Base-by-base conservation (phyloP, 306 rosid genomes). In the Elaeagnus macrophylla region DNA sequence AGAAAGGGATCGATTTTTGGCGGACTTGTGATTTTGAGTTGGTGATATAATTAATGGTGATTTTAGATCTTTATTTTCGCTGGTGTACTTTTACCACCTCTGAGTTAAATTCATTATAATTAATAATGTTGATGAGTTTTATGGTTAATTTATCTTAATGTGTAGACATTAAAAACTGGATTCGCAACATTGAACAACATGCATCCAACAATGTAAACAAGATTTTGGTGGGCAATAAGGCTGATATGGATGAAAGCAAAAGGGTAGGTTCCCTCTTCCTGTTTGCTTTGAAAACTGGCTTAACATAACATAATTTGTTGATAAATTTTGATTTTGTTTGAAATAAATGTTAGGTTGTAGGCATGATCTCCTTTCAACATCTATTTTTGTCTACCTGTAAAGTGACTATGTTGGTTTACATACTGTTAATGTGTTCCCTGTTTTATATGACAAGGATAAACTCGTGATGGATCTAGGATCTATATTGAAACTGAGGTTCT, bases 111-210 rank as follows among this genome's bases (percentile, higher is more conserved):
- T 45, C 8, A n/a, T 19, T 11, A 18, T 65, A 40, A 40, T 20
- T 4, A 39, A 44, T 53, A 12, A 12, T 6, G 17, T 57, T 70
- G 48, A 49, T 11, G 19, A 52, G 63, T 58, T 64, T 54, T 37
- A 65, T 59, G 43, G 49, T n/a, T 56, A 41, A 41, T 51, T 25
- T 54, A 25, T 55, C 10, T 51, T 61, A 51, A 57, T 71, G 87
- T 78, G 57, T 89, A 91, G 96, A 91, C 64, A 91, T 91, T 49
- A 82, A 83, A 76, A 91, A 84, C 56, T 91, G 97, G 97, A 91
- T 86, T 72, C 89, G 82, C 59, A 91, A 82, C 80, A 91, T 91
- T 38, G 97, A 87, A 76, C 97, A 91, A 48, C 96, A 87, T 77
- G 96, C 97, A 60, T 86, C 95, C 7, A 93, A 91, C 72, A 87